Evolutionary conservation across 805 yeast genomes (phyloP), one percentile per base, ranked within the genome.

Genomic region (Saccharomycopsis oosterbeekiorum): DNA sequence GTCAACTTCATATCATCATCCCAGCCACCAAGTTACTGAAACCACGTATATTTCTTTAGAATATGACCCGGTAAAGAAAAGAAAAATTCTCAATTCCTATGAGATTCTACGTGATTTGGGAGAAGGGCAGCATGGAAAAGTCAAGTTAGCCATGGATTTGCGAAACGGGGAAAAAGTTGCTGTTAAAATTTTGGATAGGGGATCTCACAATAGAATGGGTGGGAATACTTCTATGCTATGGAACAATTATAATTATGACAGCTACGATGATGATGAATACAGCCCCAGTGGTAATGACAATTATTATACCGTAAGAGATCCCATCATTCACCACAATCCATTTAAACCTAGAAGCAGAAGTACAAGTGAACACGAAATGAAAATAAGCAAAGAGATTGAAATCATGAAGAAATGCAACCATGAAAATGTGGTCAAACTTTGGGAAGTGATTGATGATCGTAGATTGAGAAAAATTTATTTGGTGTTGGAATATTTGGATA

Each of bases 111-210:
- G 81, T 29, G 97, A 92, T 74, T 78, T 94, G 36, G 99, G 99
- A 11, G 79, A 88, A 41, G 99, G 99, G n/a, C 97, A 92, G 71
- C 98, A 93, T 73, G 98, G 99, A n/a, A 93, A 90, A 71, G 99
- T 94, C 53, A 94, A 94, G 71, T 78, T 94, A 19, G 99, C 96
- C 0, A 81, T 81, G 63, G 93, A 92, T 70, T 73, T 85, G 60
- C 77, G 80, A n/a, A 73, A 78, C 5, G 77, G 80, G 55, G 84
- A 80, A 65, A 75, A 83, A 39, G 96, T 90, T n/a, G 99, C 99
- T 2, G 91, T 94, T 60, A 94, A 94, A 71, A 89, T 94, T 58
- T 90, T 94, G 54, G 92, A 89, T 73, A 79, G 97, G 60, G 83
- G 81, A 1, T 84, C 83, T 2, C 75, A 78, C 14, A 26, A 70